Conservation (phyloP, 805 yeast species). For the Yamadazyma ubonensis region DNA sequence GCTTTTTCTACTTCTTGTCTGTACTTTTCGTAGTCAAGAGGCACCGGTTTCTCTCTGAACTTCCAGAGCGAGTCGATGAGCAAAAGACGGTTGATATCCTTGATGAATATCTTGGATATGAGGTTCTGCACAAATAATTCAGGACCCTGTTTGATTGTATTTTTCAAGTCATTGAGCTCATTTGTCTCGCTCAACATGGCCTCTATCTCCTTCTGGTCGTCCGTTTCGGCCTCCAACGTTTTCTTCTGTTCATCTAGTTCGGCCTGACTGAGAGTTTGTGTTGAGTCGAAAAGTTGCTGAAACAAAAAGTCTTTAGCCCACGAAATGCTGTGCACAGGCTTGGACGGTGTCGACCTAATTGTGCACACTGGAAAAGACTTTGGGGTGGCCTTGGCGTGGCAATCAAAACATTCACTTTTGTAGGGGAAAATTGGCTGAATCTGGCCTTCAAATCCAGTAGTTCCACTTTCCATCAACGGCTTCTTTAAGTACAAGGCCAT, state of each 20-base stretch:
- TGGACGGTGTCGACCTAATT: constrained; percentile 93
- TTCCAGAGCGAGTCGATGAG: constrained; percentile 77
- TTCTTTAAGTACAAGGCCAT: constrained; percentile 70
- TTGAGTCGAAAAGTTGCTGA: constrained; percentile 70
- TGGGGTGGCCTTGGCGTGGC: constrained; percentile 83
- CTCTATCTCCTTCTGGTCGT: constrained; percentile 62
- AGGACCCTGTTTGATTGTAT: constrained; percentile 10
- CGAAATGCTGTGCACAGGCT: constrained; percentile 92
- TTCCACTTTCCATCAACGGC: constrained; percentile 90
- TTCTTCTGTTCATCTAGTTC: constrained; percentile 23
- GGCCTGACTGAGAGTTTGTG: constrained; percentile 21
- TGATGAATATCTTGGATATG: constrained; percentile 57
- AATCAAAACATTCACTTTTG: constrained; percentile 88
- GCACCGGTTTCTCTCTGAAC: constrained; percentile 63
- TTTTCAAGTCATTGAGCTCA: constrained; percentile 49
- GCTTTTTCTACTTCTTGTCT: constrained; percentile 7
- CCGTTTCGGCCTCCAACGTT: constrained; percentile 47
- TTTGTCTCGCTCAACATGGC: constrained; percentile 65
- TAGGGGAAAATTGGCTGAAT: constrained; percentile 87
- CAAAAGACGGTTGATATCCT: constrained; percentile 77
- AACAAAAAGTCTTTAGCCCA: constrained; percentile 96
- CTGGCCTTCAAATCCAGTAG: constrained; percentile 93
- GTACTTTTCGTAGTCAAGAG: constrained; percentile 43
- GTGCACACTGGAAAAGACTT: constrained; percentile 95
- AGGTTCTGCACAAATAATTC: constrained; percentile 39